These are phyloP conservation scores for Cupressus sempervirens DNA, from an alignment of 75 land plant species.

Conservation along the genomic window DNA sequence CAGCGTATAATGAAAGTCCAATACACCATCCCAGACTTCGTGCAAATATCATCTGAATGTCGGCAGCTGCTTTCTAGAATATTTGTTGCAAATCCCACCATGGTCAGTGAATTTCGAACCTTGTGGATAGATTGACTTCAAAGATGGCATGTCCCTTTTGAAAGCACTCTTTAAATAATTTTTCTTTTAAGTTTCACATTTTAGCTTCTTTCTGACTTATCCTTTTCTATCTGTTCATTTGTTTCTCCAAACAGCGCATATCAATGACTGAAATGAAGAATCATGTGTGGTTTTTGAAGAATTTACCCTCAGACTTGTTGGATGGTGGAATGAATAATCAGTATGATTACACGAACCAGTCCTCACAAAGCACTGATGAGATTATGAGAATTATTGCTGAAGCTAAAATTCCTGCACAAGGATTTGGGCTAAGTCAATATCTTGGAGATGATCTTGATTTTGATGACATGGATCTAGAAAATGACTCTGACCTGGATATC, in stretches of 20 bases:
- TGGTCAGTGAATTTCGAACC: constrained; percentile 12
- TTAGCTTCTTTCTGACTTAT: neutral
- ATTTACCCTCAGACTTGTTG: constrained; percentile 73
- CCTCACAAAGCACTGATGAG: constrained; percentile 66
- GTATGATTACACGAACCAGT: constrained; percentile 63
- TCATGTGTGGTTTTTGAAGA: constrained; percentile 87
- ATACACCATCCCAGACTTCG: constrained; percentile 61
- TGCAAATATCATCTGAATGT: constrained; percentile 64
- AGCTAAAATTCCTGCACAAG: constrained; percentile 68
- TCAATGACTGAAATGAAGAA: constrained; percentile 69
- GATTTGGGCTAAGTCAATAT: constrained; percentile 31
- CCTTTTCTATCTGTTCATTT: neutral
- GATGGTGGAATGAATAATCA: constrained; percentile 47
- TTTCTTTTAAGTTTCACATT: neutral
- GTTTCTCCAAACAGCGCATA: constrained; percentile 52
- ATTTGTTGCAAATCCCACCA: constrained; percentile 57
- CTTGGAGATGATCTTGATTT: constrained; percentile 52
- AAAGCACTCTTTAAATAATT: neutral
- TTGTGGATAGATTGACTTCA: neutral
- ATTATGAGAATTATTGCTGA: constrained; percentile 75
- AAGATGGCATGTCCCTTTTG: neutral
- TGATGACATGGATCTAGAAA: constrained; percentile 54
- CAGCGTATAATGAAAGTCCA: constrained; percentile 69
- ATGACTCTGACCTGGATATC: constrained; percentile 62
- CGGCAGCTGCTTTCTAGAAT: constrained; percentile 54